Conservation (phyloP, 495 filamentous ascomycete genomes). For the Amniculicola lignicola region DNA sequence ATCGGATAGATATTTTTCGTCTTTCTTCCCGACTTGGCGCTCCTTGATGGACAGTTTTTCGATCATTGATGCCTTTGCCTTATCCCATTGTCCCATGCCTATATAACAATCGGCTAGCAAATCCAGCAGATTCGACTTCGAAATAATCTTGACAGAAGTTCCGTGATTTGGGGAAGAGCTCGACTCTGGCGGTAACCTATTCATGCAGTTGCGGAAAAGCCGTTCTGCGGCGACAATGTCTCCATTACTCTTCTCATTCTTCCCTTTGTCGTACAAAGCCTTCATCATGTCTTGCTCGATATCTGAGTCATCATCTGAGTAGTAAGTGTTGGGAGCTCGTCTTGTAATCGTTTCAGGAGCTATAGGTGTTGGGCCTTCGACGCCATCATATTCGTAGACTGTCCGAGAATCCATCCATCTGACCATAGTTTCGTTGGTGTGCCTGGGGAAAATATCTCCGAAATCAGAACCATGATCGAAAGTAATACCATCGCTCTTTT, state of each 20-base stretch:
- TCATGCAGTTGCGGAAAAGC: constrained; percentile 6
- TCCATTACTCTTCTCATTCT: neutral
- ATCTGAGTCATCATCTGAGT: constrained; percentile 21
- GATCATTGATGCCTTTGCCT: constrained; percentile 5
- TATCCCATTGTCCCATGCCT: neutral
- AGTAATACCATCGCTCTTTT: neutral
- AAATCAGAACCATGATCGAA: constrained; percentile 20
- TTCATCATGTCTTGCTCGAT: constrained; percentile 14
- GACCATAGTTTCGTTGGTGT: constrained; percentile 9
- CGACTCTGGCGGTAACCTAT: neutral
- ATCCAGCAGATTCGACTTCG: constrained; percentile 3
- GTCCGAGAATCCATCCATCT: constrained; percentile 17
- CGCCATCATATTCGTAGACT: constrained; percentile 11
- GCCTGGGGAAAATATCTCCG: constrained; percentile 15
- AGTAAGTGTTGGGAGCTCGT: neutral
- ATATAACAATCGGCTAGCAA: constrained; percentile 6
- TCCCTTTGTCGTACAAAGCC: constrained; percentile 4
- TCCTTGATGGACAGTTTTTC: constrained; percentile 7
- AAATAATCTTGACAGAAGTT: neutral
- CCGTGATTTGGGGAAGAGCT: neutral
- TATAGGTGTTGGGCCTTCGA: neutral
- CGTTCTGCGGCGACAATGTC: constrained; percentile 10
- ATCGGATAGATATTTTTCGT: constrained; percentile 1
- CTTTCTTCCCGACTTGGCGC: constrained; percentile 1
- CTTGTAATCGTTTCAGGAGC: neutral